Conservation (phyloP, 345 rosid species). For the Geranium brycei region DNA sequence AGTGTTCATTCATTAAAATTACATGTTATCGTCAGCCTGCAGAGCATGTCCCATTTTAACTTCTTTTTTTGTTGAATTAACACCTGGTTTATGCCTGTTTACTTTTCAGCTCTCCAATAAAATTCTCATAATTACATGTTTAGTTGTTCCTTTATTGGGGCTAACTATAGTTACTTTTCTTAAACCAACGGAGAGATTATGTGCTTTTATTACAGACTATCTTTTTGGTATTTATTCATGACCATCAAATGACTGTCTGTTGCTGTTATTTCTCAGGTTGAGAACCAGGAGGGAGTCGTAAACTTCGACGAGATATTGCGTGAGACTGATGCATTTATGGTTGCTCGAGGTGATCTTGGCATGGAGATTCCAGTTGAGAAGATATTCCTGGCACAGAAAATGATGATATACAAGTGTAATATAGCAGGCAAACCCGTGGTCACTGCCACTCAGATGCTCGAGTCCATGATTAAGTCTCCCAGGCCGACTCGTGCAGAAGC, state of each 20-base stretch:
- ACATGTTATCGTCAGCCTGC: too few species aligned
- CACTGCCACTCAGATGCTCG: slow-evolving; percentile 90
- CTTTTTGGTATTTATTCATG: not conserved
- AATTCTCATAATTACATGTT: not conserved
- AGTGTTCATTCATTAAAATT: too few species aligned
- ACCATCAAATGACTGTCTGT: not conserved
- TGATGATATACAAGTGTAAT: slow-evolving; percentile 96
- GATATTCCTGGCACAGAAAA: slow-evolving; percentile 81
- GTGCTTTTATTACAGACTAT: not conserved
- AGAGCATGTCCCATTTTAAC: too few species aligned
- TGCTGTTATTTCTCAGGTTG: slow-evolving; percentile 31
- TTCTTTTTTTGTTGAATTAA: too few species aligned
- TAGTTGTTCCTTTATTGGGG: not conserved
- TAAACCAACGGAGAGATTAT: not conserved
- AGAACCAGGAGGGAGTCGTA: slow-evolving; percentile 87
- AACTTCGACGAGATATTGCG: slow-evolving; percentile 87
- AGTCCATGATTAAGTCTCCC: slow-evolving; percentile 88
- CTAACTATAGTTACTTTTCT: not conserved
- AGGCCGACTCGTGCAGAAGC: slow-evolving; percentile 92
- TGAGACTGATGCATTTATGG: slow-evolving; percentile 89
- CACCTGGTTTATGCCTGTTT: too few species aligned
- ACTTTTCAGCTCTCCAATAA: not conserved
- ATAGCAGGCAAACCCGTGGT: slow-evolving; percentile 85
- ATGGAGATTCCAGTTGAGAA: slow-evolving; percentile 95
- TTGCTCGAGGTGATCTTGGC: slow-evolving; percentile 93